Base-by-base conservation (phyloP, 2,329 filamentous ascomycete species). In the Aspergillus nomiae region DNA sequence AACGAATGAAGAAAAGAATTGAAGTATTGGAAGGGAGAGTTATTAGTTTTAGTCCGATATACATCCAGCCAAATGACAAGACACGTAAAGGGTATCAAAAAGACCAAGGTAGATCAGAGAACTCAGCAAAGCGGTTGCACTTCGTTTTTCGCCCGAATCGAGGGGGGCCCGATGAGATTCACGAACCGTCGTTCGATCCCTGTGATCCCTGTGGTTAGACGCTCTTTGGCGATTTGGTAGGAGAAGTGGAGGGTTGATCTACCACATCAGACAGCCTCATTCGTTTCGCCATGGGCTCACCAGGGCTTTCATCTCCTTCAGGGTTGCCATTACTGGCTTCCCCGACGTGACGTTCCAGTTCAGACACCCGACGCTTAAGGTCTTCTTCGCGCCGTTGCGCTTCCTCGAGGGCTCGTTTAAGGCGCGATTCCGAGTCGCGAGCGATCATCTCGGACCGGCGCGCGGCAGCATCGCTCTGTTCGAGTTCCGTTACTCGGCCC, bases 311-410 rank as follows among this genome's bases (percentile, higher is more conserved):
- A 55, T 65, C 67, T 38, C 69, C 69, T 43, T 63, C 62, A 1
- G 57, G 4, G 38, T 58, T 60, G 30, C 65, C 64, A 16, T 65
- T 63, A 36, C 63, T 64, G n/a, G 60, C 62, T 26, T 82, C 79
- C 41, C 68, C 69, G 16, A 85, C 65, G 64, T 84, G 82, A 61
- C 75, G 83, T 73, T 94, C 91, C 50, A 93, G 81, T 69, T 96
- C 92, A 62, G 92, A 90, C n/a, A 96, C 82, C 57, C 91, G 88
- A 57, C 90, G 86, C 80, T 96, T 96, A 43, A 96, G 84, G 62
- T 89, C 90, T 63, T 92, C 91, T 77, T 96, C 93, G 41, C 92
- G 86, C 58, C 87, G 86, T 70, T 93, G 89, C 54, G 89, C 88
- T 58, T 94, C 91, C 36, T 96, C 91, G 1, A 94, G 83, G 67